Percentiles rank a stretch among this genome's conserved stretches.
Conservation (phyloP, 768 basidiomycete species). For the Pulveroboletus sp. region DNA sequence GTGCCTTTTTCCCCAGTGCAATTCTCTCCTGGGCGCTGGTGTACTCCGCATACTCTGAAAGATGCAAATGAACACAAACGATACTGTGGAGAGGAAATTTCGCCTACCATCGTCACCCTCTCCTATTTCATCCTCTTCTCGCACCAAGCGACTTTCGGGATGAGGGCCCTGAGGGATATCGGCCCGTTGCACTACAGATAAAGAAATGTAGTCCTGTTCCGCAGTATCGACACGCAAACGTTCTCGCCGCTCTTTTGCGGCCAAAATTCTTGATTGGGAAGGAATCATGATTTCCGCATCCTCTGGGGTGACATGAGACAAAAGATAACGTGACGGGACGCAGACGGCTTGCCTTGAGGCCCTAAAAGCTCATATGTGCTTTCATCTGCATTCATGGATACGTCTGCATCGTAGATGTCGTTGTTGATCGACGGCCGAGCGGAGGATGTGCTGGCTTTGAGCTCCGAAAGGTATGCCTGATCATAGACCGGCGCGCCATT, state of each 20-base stretch:
- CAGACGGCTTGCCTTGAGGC: slow-evolving; percentile 28
- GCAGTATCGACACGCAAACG: slow-evolving; percentile 52
- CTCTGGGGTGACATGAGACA: slow-evolving; percentile 22
- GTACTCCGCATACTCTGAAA: slow-evolving; percentile 77
- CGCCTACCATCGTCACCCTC: slow-evolving; percentile 82
- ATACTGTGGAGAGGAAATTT: not conserved
- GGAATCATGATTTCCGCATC: slow-evolving; percentile 53
- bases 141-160: slow-evolving; percentile 76
- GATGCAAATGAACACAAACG: slow-evolving; percentile 9
- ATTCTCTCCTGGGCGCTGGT: slow-evolving; percentile 87
- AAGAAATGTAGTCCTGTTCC: slow-evolving; percentile 74
- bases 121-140: slow-evolving; percentile 87
- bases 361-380: slow-evolving; percentile 32
- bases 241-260: slow-evolving; percentile 75
- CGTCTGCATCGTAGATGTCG: slow-evolving; percentile 47
- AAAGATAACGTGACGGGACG: not conserved
- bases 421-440: slow-evolving; percentile 43
- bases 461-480: slow-evolving; percentile 67
- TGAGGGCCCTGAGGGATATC: slow-evolving; percentile 69
- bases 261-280: slow-evolving; percentile 65
- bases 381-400: slow-evolving; percentile 44
- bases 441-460: slow-evolving; percentile 74
- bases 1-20: slow-evolving; percentile 78
- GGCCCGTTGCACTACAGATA: slow-evolving; percentile 59
- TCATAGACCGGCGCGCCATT: slow-evolving; percentile 65